Percentiles rank a stretch among this genome's conserved stretches.
Evolutionary conservation across 208 protist genomes (phyloP).

Genomic region (Wallacemonas rigidus): DNA sequence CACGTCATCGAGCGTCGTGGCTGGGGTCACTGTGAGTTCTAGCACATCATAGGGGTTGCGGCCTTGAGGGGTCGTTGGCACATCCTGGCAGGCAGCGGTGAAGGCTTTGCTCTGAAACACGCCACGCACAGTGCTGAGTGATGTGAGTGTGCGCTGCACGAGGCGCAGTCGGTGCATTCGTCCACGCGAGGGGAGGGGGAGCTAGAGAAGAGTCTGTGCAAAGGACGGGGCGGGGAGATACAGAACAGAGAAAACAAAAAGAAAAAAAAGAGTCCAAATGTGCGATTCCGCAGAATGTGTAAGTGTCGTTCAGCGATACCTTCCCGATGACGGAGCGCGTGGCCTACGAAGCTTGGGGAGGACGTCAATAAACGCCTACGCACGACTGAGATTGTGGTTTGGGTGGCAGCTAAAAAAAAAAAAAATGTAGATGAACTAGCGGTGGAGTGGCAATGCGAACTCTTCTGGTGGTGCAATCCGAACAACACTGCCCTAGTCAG

Average conservation of each 20-base stretch:
- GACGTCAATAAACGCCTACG: too few relatives aligned
- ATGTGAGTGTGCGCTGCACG: neutral
- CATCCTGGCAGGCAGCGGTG: slow-evolving; percentile 61
- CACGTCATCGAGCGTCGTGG: slow-evolving; percentile 80
- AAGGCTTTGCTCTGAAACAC: slow-evolving; percentile 87
- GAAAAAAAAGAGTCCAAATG: slow-evolving; percentile 2
- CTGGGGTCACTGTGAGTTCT: slow-evolving; percentile 71
- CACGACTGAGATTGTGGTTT: too few relatives aligned
- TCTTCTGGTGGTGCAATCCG: neutral
- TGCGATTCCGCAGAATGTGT: neutral
- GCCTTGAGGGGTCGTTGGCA: slow-evolving; percentile 83
- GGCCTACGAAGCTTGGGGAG: too few relatives aligned
- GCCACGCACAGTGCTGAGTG: slow-evolving; percentile 26
- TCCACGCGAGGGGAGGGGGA: neutral
- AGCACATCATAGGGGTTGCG: slow-evolving; percentile 92
- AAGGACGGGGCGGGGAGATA: neutral
- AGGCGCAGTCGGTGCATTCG: slow-evolving; percentile 7
- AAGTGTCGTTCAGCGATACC: too few relatives aligned
- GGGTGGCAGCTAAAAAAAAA: neutral
- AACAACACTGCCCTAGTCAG: too few relatives aligned
- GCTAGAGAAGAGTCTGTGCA: neutral
- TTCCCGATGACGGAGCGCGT: too few relatives aligned
- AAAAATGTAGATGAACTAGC: neutral
- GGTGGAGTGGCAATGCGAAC: neutral
- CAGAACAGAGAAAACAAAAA: slow-evolving; percentile 21